Percentiles rank a stretch among this genome's conserved stretches.
These are phyloP conservation scores for Aspergillus uvarum DNA, from an alignment of 2,329 filamentous ascomycete species.

Conservation along the genomic window DNA sequence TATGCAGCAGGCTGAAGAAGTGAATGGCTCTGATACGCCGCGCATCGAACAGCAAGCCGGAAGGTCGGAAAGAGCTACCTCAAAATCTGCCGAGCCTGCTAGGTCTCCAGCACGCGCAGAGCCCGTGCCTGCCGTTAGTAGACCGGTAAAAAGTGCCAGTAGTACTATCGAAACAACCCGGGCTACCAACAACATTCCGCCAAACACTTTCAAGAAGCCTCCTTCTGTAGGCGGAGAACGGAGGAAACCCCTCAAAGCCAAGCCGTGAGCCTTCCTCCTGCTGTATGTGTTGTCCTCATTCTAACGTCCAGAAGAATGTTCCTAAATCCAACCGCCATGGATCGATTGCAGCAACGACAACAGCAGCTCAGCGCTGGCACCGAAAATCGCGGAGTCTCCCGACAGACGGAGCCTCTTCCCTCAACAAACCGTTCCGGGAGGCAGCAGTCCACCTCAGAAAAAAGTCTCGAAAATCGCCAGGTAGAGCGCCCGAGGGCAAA, in stretches of 20 bases:
- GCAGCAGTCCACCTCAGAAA: conserved; percentile 1
- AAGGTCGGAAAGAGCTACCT: neutral
- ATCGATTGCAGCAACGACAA: conserved; percentile 16
- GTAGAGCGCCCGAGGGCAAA: neutral
- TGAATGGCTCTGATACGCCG: neutral
- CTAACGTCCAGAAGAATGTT: conserved; percentile 14
- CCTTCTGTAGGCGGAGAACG: conserved; percentile 3
- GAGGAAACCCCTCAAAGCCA: conserved; percentile 19
- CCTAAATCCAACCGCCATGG: conserved; percentile 13
- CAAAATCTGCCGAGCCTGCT: neutral
- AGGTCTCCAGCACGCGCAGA: neutral
- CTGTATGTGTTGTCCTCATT: neutral
- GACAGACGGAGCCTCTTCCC: conserved; percentile 14
- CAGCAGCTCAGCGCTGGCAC: conserved; percentile 1
- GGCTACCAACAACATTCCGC: neutral
- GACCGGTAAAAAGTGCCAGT: neutral
- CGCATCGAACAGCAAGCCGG: neutral
- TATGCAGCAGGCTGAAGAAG: neutral
- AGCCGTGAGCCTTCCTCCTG: conserved; percentile 13
- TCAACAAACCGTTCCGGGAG: neutral
- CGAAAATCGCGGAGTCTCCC: conserved; percentile 3
- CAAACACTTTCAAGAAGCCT: neutral
- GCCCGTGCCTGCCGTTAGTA: neutral
- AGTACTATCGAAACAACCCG: neutral
- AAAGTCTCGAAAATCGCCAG: neutral